Percentiles rank a stretch among this genome's conserved stretches.
Evolutionary conservation across 805 yeast genomes (phyloP).

Genomic region (Wickerhamiella azymoides): DNA sequence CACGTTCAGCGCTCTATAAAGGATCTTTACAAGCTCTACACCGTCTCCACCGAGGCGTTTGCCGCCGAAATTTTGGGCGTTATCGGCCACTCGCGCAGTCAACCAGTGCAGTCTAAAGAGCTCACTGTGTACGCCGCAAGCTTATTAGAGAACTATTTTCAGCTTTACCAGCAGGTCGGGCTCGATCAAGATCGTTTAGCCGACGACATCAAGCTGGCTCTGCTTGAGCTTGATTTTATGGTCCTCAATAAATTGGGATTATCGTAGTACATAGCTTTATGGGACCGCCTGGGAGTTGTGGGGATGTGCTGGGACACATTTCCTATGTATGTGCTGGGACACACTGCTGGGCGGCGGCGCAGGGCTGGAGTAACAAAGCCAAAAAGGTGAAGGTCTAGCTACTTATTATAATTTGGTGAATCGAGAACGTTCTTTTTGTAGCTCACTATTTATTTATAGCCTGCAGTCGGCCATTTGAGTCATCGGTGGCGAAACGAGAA

Average conservation of each 20-base stretch:
- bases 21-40: conserved; percentile 6
- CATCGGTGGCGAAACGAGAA: too few relatives aligned
- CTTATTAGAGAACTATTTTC: background rate
- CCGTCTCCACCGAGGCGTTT: background rate
- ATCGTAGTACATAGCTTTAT: background rate
- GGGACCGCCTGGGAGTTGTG: too few relatives aligned
- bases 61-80: conserved; percentile 1
- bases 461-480: too few relatives aligned
- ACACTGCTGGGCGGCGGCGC: too few relatives aligned
- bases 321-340: too few relatives aligned
- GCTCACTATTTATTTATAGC: too few relatives aligned
- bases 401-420: too few relatives aligned
- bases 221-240: conserved; percentile 1
- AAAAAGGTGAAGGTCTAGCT: too few relatives aligned
- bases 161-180: conserved; percentile 1
- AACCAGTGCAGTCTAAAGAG: background rate
- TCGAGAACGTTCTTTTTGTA: too few relatives aligned
- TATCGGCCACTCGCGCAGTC: background rate
- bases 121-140: background rate
- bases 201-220: conserved; percentile 8
- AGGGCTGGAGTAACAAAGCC: too few relatives aligned
- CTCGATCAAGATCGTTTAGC: background rate
- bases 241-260: background rate
- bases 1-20: background rate
- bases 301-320: too few relatives aligned